Evolutionary conservation across 192 early-diverging fungal genomes (phyloP).

Genomic region (Coemansia sp.): DNA sequence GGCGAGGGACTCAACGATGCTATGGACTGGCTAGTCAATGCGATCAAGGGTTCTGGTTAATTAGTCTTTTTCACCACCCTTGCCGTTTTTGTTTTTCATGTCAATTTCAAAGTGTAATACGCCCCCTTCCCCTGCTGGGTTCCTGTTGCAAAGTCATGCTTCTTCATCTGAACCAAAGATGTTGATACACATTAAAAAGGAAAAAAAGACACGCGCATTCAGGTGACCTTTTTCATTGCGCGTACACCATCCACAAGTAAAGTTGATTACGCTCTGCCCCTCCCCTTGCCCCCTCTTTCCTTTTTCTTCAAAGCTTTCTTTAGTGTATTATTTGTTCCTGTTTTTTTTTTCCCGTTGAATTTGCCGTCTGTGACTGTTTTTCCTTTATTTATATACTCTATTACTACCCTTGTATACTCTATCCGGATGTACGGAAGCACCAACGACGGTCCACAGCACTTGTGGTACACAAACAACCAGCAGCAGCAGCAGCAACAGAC

Average conservation of each 20-base stretch:
- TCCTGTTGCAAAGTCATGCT: too few species aligned
- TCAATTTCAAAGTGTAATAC: too few species aligned
- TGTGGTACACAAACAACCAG: conserved; percentile 2
- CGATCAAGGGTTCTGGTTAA: conserved; percentile 31
- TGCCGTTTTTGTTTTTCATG: neutral
- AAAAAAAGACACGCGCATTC: neutral
- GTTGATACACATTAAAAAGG: neutral
- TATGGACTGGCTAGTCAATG: conserved; percentile 79
- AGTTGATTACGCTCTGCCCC: neutral
- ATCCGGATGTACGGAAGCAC: conserved; percentile 2
- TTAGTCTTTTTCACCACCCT: neutral
- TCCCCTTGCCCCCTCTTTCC: neutral
- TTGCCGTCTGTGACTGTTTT: neutral
- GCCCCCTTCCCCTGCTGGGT: too few species aligned
- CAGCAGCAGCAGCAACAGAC: conserved; percentile 12
- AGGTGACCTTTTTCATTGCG: neutral
- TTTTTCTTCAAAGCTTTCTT: conserved; percentile 1
- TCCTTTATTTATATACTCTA: neutral
- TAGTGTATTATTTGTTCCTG: neutral
- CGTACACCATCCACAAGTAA: neutral
- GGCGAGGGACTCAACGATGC: conserved; percentile 92
- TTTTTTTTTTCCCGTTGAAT: neutral
- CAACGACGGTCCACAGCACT: neutral
- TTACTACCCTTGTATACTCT: neutral
- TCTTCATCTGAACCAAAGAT: too few species aligned